Base-by-base conservation (phyloP, 2,329 filamentous ascomycete genomes). In the Alternaria brassicae region DNA sequence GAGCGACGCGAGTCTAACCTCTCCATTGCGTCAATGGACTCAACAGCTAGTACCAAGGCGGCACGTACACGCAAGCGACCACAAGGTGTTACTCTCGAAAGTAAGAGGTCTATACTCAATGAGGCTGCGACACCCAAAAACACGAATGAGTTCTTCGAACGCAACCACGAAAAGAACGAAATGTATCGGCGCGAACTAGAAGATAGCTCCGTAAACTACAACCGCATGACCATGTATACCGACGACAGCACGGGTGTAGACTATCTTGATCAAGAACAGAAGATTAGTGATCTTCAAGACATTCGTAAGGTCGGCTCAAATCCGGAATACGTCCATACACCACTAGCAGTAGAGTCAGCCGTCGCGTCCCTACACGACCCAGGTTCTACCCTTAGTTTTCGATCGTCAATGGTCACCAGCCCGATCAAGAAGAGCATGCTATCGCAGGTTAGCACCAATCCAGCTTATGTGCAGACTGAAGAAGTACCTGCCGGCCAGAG, bases 361-460 rank as follows among this genome's bases (percentile, higher is more conserved):
- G 93, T 98, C 10, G 94, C 94, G 7, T 97, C 93, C 15, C 82
- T 98, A 6, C 90, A 95, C 68, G 92, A 93, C 17, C 94, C 92
- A 0, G n/a, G n/a, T n/a, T 96, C 92, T 2, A 86, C 89, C 12
- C 74, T 97, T 53, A 93, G 80, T 42, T 72, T 78, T 44, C 76
- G 72, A 10, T 79, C 78, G 2, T 79, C 77, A 17, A 50, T 53
- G 15, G 62, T 72, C 2, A 70, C 64, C 44, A 73, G 62, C 52
- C 65, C 60, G 1, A 49, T 64, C 32, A 68, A 61, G 56, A 71
- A 70, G 65, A 74, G 65, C 47, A 66, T 53, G 36, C 58, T 72
- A 19, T 72, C 69, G 17, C 69, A 71, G 47, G 68, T 72, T 21
- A 70, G 65, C 60, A 69, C 67, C 15, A 67, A 66, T 7, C 67